phyloP scores from a whole-genome alignment of 1,284 basidiomycete genomes.

The Moniliella sp. region DNA sequence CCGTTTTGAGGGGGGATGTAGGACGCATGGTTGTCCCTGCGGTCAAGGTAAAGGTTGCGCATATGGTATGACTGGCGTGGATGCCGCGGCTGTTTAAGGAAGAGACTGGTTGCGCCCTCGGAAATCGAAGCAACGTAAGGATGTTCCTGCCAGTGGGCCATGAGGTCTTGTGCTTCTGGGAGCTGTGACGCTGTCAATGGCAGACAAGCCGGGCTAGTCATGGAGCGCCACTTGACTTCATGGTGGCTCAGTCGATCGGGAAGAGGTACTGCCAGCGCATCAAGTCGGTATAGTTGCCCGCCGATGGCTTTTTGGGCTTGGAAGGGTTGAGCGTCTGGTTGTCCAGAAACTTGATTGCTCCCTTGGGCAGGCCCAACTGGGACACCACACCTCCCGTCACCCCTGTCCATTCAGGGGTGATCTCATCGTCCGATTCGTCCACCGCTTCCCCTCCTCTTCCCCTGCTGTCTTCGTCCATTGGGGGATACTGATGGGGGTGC shows the following conservation, averaged over 20 bases:
- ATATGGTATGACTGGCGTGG: constrained; percentile 45
- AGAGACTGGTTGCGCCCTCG: constrained; percentile 22
- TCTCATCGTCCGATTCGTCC: too few species aligned
- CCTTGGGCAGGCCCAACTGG: too few species aligned
- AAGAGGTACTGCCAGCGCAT: constrained; percentile 57
- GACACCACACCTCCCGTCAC: too few species aligned
- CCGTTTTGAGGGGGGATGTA: constrained; percentile 47
- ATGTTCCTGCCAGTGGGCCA: constrained; percentile 26
- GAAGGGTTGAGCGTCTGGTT: constrained; percentile 29
- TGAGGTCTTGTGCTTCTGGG: constrained; percentile 23
- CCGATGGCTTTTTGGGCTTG: constrained; percentile 19
- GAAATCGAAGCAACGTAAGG: constrained; percentile 25
- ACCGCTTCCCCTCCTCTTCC: too few species aligned
- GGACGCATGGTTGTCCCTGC: too few species aligned
- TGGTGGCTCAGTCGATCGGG: constrained; percentile 53
- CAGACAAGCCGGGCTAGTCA: constrained; percentile 46
- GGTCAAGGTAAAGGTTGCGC: constrained; percentile 36
- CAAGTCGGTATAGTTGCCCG: constrained; percentile 9
- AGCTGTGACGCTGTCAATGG: constrained; percentile 63
- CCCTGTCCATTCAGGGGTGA: too few species aligned
- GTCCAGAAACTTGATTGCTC: too few species aligned
- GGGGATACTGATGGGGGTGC: too few species aligned
- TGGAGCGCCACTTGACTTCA: constrained; percentile 74
- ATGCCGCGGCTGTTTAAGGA: constrained; percentile 23
- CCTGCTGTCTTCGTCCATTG: too few species aligned